Evolutionary conservation across 352 stramenopile species (phyloP).

Genomic region (Blastocystis sp.): DNA sequence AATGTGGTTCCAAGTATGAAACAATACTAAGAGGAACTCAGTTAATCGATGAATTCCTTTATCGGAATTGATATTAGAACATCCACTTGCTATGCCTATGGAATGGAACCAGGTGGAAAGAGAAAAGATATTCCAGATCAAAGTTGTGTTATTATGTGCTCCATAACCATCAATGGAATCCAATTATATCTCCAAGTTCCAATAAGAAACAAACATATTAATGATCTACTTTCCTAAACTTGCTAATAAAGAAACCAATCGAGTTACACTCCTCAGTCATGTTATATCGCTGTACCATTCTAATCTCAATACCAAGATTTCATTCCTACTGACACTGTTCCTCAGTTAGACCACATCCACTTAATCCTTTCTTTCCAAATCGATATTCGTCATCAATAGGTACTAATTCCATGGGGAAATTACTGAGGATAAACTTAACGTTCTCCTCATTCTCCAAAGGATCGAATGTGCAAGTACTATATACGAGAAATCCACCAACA

Average conservation of each 20-base stretch:
- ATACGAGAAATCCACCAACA: conserved; percentile 80
- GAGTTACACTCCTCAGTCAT: conserved; percentile 61
- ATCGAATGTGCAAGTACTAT: conserved; percentile 79
- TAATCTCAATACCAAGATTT: neutral
- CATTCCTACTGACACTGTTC: conserved; percentile 29
- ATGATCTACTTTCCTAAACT: conserved; percentile 51
- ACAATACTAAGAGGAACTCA: no score
- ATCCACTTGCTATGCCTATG: no score
- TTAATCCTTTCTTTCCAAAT: conserved; percentile 50
- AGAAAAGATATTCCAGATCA: no score
- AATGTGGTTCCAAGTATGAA: no score
- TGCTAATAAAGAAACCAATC: conserved; percentile 63
- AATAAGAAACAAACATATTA: neutral
- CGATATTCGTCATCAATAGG: neutral
- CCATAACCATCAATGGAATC: no score
- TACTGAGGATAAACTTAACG: conserved; percentile 38
- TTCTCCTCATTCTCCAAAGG: conserved; percentile 61
- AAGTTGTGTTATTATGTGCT: no score
- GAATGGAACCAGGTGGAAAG: no score
- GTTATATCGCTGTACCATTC: conserved; percentile 63
- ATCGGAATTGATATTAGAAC: no score
- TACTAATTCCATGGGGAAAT: conserved; percentile 62
- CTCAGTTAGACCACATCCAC: conserved; percentile 37
- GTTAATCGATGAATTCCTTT: no score
- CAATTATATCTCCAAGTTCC: no score